Base-by-base conservation (phyloP, 1,284 basidiomycete species). In the Lentinula novae-zelandiae region DNA sequence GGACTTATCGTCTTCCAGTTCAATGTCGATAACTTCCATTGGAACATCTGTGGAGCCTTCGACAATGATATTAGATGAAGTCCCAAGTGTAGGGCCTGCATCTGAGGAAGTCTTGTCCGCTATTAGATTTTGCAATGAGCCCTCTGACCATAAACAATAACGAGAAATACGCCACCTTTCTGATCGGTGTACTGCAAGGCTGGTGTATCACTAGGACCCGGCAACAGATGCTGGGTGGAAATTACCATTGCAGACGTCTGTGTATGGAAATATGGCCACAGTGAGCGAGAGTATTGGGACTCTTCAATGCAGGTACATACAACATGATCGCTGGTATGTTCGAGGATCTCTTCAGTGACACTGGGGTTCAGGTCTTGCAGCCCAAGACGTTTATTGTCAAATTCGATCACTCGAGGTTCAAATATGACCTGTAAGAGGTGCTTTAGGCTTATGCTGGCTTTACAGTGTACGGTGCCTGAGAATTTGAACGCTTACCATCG, bases 381-480 rank as follows among this genome's bases (percentile, higher is more conserved):
- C 4, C 81, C 80, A 17, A 79, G 70, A 38, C 83, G 78, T 73
- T 96, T 95, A 66, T 80, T 81, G 39, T 94, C 89, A 70, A 96
- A 95, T 66, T 96, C 91, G 63, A 98, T 89, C 46, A 97, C 86
- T 22, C 92, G 85, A 13, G 96, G 95, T 66, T 96, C 93, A 67
- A 99, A 99, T 50, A 98, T 80, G 68, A 90, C 89, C 93, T 96
- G 53, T 17, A 22, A 13, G 5, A 27, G 55, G 34, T 20, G 9
- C 58, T 46, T 46, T 22, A 46, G 44, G 0, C 46, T 53, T 54
- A 40, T 56, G 22, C 52, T n/a, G 22, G 9, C 49, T 20, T 7
- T 13, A 13, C 36, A 55, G 48, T 34, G 17, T n/a, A 53, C 3
- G 59, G 51, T 56, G 27, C 36, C 7, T 38, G 12, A 8, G 3